phyloP scores from a whole-genome alignment of 139 green algal species.

The Coelastrella sp. region DNA sequence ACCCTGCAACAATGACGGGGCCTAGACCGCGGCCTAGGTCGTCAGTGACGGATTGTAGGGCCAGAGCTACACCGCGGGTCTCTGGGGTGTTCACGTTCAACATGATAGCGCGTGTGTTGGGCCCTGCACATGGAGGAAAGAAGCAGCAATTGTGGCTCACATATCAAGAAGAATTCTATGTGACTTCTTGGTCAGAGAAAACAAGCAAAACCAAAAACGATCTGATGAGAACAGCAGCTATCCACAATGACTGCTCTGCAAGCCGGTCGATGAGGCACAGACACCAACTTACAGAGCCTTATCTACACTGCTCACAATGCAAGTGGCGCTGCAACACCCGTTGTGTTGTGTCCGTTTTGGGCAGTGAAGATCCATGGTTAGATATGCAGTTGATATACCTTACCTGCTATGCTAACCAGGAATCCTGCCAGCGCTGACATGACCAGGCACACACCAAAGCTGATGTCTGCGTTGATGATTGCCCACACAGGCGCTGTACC shows the following conservation, averaged over 20 bases:
- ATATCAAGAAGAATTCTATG: too few relatives aligned
- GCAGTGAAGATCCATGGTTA: not conserved
- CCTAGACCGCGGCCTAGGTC: conserved; percentile 87
- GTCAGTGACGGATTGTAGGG: conserved; percentile 83
- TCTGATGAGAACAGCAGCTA: too few relatives aligned
- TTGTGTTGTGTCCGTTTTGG: too few relatives aligned
- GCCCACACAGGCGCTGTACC: conserved; percentile 71
- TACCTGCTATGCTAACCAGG: conserved; percentile 54
- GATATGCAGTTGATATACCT: not conserved
- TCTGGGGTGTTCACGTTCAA: conserved; percentile 89
- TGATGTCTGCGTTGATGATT: conserved; percentile 75
- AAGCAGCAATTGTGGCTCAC: not conserved
- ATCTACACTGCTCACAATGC: too few relatives aligned
- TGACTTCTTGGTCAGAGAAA: too few relatives aligned
- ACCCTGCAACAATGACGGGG: conserved; percentile 77
- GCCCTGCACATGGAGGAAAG: conserved; percentile 47
- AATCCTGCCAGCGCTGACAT: conserved; percentile 60
- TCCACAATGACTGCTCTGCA: too few relatives aligned
- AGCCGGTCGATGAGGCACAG: too few relatives aligned
- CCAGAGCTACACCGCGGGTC: conserved; percentile 80
- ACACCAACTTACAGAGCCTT: too few relatives aligned
- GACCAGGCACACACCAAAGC: conserved; percentile 22
- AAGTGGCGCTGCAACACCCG: too few relatives aligned
- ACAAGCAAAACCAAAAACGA: too few relatives aligned
- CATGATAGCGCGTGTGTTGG: conserved; percentile 80